Conservation (phyloP, 768 basidiomycete species). For the Russula earlei region DNA sequence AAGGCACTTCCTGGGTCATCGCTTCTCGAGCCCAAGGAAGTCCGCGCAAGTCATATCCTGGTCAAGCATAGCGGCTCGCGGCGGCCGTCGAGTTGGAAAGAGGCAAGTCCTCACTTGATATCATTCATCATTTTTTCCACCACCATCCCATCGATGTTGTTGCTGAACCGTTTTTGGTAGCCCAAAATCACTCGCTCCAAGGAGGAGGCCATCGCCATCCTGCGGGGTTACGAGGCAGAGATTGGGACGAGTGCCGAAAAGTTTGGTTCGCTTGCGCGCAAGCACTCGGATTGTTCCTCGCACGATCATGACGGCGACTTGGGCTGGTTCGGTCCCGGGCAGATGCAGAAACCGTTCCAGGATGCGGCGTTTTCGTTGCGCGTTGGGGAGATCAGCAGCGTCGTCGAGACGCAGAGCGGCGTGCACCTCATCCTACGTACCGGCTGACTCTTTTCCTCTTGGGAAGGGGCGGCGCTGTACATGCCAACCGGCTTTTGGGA, state of each 20-base stretch:
- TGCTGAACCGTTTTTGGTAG: slow-evolving; percentile 32
- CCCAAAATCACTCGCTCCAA: slow-evolving; percentile 74
- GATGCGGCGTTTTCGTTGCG: slow-evolving; percentile 69
- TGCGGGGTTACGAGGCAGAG: slow-evolving; percentile 51
- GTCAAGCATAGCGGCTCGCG: slow-evolving; percentile 83
- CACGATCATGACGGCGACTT: slow-evolving; percentile 79
- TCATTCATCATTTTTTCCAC: not conserved
- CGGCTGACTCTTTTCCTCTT: slow-evolving; percentile 40
- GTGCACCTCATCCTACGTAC: slow-evolving; percentile 91
- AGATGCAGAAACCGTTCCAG: slow-evolving; percentile 98
- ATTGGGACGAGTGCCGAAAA: slow-evolving; percentile 45
- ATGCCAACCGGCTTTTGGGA: too few relatives aligned
- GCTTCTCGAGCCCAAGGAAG: slow-evolving; percentile 46
- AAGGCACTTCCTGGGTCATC: slow-evolving; percentile 58
- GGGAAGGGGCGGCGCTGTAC: too few relatives aligned
- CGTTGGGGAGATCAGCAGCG: slow-evolving; percentile 68
- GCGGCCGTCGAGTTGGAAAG: slow-evolving; percentile 77
- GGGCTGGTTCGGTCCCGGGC: slow-evolving; percentile 71
- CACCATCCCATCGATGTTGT: not conserved
- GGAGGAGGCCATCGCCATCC: slow-evolving; percentile 80
- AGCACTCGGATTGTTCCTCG: slow-evolving; percentile 86
- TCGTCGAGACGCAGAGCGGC: slow-evolving; percentile 87
- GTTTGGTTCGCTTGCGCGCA: slow-evolving; percentile 67
- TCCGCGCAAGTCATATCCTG: slow-evolving; percentile 90
- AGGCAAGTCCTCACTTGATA: slow-evolving; percentile 46